Evolutionary conservation across 2,329 filamentous ascomycete genomes (phyloP).

Genomic region (Fusarium setosum): DNA sequence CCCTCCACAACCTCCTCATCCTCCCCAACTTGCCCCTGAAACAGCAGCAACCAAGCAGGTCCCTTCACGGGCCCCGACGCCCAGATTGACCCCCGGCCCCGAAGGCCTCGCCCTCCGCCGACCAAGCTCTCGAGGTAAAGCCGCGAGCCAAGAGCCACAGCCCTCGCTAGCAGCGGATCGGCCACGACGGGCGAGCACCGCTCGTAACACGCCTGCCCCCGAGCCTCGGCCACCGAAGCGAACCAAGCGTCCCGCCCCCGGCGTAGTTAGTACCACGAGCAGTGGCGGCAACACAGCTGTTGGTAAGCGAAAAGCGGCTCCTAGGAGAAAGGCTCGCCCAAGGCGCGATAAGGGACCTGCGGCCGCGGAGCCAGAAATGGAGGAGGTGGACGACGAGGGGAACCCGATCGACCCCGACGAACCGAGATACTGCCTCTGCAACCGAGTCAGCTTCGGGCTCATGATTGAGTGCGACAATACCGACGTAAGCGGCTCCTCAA

Average conservation of each 20-base stretch:
- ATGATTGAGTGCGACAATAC: conserved; percentile 88
- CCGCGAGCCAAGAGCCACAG: conserved; percentile 62
- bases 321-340: conserved; percentile 70
- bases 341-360: conserved; percentile 60
- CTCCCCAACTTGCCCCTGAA: conserved; percentile 29
- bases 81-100: conserved; percentile 46
- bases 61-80: conserved; percentile 50
- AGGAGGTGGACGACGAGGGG: conserved; percentile 75
- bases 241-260: conserved; percentile 77
- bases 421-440: conserved; percentile 81
- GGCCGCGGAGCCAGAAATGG: conserved; percentile 57
- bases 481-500: conserved; percentile 66
- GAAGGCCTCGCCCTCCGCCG: conserved; percentile 55
- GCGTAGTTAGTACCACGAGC: conserved; percentile 73
- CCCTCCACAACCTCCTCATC: conserved; percentile 8
- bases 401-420: conserved; percentile 81
- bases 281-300: conserved; percentile 74
- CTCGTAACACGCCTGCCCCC: conserved; percentile 67
- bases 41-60: conserved; percentile 44
- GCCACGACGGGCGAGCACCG: conserved; percentile 66
- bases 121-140: conserved; percentile 64
- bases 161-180: conserved; percentile 63
- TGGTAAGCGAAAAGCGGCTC: conserved; percentile 77
- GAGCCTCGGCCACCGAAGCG: conserved; percentile 65
- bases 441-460: conserved; percentile 81